A percentile compares a stretch with the other conserved stretches of the same genome.
These are phyloP conservation scores for Leccinum sublutescens DNA, from an alignment of 768 basidiomycete genomes.

Conservation along the genomic window DNA sequence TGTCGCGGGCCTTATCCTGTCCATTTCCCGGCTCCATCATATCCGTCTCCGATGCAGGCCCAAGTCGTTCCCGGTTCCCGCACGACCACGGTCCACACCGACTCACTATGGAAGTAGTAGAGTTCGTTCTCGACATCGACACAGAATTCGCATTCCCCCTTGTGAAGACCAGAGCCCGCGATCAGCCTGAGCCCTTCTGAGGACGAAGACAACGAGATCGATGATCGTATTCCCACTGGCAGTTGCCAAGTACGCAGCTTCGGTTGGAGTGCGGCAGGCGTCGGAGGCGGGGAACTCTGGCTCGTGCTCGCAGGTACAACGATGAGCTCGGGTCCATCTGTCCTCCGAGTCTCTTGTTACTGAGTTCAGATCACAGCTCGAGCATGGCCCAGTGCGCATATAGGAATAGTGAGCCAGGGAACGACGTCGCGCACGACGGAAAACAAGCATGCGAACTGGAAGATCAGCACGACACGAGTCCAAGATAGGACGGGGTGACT, in stretches of 20 bases:
- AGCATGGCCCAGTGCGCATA: neutral
- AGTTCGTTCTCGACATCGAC: neutral
- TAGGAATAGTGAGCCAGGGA: neutral
- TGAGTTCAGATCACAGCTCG: slow-evolving; percentile 20
- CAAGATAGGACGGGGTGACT: neutral
- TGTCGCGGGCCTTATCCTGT: neutral
- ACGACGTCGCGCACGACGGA: neutral
- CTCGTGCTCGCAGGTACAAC: slow-evolving; percentile 40
- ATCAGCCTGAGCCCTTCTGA: neutral
- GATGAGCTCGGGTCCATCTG: slow-evolving; percentile 67
- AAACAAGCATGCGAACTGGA: slow-evolving; percentile 4
- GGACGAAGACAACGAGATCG: neutral
- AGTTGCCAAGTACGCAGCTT: slow-evolving; percentile 40
- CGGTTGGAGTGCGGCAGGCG: slow-evolving; percentile 15
- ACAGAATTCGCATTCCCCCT: neutral
- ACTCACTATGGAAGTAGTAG: neutral
- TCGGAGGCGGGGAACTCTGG: slow-evolving; percentile 33
- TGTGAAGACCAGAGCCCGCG: no score
- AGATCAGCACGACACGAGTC: slow-evolving; percentile 10
- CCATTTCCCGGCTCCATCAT: neutral
- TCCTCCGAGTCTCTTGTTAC: slow-evolving; percentile 45
- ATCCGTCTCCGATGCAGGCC: slow-evolving; percentile 21
- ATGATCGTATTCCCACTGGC: neutral
- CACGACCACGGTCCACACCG: slow-evolving; percentile 15
- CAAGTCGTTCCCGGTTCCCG: slow-evolving; percentile 31